Percentiles rank a stretch among this genome's conserved stretches.
These are phyloP conservation scores for Apocynum venetum DNA, from an alignment of 257 asterid genomes.

Conservation along the genomic window DNA sequence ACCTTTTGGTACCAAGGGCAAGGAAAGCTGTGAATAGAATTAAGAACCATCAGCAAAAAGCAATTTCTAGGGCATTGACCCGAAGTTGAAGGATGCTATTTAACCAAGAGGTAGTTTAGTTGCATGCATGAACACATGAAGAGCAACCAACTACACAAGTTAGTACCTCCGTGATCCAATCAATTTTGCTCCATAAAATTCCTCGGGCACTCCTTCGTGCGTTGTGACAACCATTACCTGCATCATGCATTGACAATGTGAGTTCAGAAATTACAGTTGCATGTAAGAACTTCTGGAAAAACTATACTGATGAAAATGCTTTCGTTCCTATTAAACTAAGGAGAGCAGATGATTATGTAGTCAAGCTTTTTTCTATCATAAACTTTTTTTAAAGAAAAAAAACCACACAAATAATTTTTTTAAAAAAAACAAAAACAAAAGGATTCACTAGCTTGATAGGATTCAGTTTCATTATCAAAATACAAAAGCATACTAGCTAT, in stretches of 20 bases:
- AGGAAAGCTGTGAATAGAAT: slow-evolving; percentile 68
- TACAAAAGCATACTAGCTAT: background rate
- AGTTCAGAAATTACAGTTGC: slow-evolving; percentile 13
- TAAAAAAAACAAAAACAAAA: background rate
- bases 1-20: slow-evolving; percentile 87
- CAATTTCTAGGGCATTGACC: background rate
- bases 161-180: slow-evolving; percentile 86
- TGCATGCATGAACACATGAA: background rate
- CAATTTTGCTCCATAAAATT: slow-evolving; percentile 90
- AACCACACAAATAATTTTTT: background rate
- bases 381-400: too few species aligned
- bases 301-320: background rate
- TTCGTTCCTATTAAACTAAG: background rate
- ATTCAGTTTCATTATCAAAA: background rate
- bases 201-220: slow-evolving; percentile 96
- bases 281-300: background rate
- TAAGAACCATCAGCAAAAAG: slow-evolving; percentile 13
- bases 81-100: background rate
- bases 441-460: background rate
- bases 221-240: slow-evolving; percentile 99
- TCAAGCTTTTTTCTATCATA: background rate
- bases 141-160: background rate
- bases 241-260: slow-evolving; percentile 18
- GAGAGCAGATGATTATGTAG: background rate
- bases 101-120: background rate